Evolutionary conservation across 1,284 basidiomycete species (phyloP), one percentile per base, ranked within the genome.

Genomic region (Rhizoctonia solani): DNA sequence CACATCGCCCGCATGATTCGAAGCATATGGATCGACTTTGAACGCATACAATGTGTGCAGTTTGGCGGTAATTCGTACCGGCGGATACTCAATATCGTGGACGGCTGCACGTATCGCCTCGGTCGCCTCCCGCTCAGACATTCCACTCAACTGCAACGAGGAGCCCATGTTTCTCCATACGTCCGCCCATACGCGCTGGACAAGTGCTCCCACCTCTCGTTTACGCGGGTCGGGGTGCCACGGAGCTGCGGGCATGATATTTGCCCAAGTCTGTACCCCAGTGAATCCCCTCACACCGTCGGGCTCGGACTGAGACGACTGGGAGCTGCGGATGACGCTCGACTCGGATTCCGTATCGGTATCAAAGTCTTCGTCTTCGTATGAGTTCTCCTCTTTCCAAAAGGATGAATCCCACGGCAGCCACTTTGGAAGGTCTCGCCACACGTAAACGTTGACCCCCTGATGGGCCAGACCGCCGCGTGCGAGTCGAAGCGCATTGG

Each of bases 91-190:
- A 34, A 63, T 63, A 29, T 63, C 59, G 14, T 63, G 13, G 21
- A 63, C 59, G 11, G 59, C 59, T 6, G 49, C 59, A 30, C 59
- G 59, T 16, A 63, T 63, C 23, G 49, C 53, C 37, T 63, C 59
- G 3, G 21, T 21, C 13, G 59, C 59, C 27, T 63, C 59, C 3
- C 30, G 29, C 25, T 34, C 49, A 9, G 30, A 41, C 59, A 63
- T n/a, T 3, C 59, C 59, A 13, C 32, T 32, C 14, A 63, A 30
- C 49, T 30, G 47, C 4, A 63, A 25, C 13, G 49, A 42, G 11
- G 59, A 63, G 1, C 49, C 59, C 59, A 63, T 63, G 23, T 50
- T 63, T n/a, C 59, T 32, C 59, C 59, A 63, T 21, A 63, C 59
- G n/a, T 52, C 23, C 0, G 59, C 29, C 59, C 59, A 63, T 14